Base-by-base conservation (phyloP, 495 filamentous ascomycete species). In the Penicillium turbatum region DNA sequence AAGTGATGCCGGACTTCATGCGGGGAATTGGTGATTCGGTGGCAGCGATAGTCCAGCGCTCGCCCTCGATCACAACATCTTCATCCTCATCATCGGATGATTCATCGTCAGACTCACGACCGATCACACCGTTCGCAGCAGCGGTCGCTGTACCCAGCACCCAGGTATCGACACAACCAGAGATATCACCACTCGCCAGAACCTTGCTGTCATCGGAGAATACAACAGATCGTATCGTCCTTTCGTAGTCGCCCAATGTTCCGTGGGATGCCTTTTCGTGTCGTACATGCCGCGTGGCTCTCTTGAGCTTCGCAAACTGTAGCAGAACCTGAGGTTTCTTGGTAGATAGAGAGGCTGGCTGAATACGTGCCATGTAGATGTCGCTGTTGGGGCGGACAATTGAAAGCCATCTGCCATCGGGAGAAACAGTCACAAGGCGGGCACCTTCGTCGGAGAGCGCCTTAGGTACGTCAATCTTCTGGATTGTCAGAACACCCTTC, bases 91-190 rank as follows among this genome's bases (percentile, higher is more conserved):
- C 77, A 21, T 82, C 79, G 2, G 73, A 75, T 13, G 77, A 78
- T 10, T 79, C 81, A 15, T 76, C 79, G 21, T 79, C 78, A 0
- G 77, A 78, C n/a, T 65, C 71, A 19, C 42, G 62, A 65, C 65
- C 69, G 43, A 27, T 53, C 44, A 46, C 71, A 70, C 48, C 63
- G 37, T 64, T 64, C 7, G 58, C 26, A 27, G 63, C 46, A 45
- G 79, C 77, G 59, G 77, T 72, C 19, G 76, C 77, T 35, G 75
- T 78, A 53, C 81, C 76, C 27, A 97, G 68, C 5, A 88, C 69
- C 84, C 90, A 99, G 12, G 84, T 89, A 64, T 97, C 92, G 27
- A 99, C 79, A 66, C 84, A 87, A 26, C 95, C 95, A 43, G 85
- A 84, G 19, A 97, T 64, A 68, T 97, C 95, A 31, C 85, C 83